These are phyloP conservation scores for Colletotrichum camelliae DNA, from an alignment of 2,329 filamentous ascomycete genomes.

Conservation along the genomic window DNA sequence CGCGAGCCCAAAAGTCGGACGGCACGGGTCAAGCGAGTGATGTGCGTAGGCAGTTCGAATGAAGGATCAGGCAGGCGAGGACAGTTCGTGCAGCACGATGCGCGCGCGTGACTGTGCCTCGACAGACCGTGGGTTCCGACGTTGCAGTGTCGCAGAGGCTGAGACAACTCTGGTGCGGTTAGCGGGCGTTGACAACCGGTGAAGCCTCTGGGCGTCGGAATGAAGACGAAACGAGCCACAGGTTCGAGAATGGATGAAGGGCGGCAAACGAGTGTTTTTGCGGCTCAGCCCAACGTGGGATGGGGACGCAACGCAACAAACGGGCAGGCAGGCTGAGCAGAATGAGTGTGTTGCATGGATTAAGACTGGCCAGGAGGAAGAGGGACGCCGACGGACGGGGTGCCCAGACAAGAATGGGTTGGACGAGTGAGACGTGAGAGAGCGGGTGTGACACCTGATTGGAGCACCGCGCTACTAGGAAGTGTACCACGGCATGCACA, in stretches of 20 bases:
- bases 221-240: not conserved
- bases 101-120: not conserved
- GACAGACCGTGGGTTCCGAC: not conserved
- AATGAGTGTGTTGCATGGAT: not conserved
- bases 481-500: not conserved
- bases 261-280: not conserved
- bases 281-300: not conserved
- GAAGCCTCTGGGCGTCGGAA: not conserved
- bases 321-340: not conserved
- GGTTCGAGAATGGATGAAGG: not conserved
- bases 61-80: not conserved
- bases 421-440: conserved; percentile 4
- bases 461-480: not conserved
- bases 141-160: conserved; percentile 11
- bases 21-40: not conserved
- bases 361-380: not conserved
- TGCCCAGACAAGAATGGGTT: not conserved
- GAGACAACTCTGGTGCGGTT: not conserved
- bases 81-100: not conserved
- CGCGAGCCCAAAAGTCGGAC: not conserved
- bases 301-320: not conserved
- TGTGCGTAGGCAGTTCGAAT: not conserved
- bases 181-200: not conserved
- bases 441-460: not conserved
- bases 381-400: not conserved